Conservation (phyloP, 148 eudicot genomes). For the Talinum fruticosum region DNA sequence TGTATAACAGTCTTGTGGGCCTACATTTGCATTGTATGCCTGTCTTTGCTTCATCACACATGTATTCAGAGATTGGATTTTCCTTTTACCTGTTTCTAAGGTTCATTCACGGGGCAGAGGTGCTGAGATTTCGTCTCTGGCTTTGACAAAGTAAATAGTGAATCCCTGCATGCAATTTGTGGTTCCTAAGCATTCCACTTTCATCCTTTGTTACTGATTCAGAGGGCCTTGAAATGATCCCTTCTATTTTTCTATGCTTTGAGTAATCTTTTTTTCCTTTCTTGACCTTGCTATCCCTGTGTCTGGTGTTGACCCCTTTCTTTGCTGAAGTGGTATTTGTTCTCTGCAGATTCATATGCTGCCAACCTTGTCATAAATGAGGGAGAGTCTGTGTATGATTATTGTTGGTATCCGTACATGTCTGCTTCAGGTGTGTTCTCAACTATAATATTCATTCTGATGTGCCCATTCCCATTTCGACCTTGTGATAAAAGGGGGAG, state of each 20-base stretch:
- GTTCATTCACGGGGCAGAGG: background rate
- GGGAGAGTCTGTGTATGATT: slow-evolving; percentile 96
- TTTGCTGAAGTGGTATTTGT: slow-evolving; percentile 7
- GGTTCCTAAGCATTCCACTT: background rate
- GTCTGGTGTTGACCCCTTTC: background rate
- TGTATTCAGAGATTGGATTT: background rate
- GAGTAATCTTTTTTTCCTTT: background rate
- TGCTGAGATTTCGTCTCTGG: background rate
- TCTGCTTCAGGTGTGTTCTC: slow-evolving; percentile 70
- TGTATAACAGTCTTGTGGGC: background rate
- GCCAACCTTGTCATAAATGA: slow-evolving; percentile 62
- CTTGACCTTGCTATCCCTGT: background rate
- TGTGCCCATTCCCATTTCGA: background rate
- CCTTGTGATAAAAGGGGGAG: background rate
- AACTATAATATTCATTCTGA: background rate
- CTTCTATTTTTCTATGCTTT: background rate
- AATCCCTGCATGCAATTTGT: background rate
- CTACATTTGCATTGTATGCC: background rate
- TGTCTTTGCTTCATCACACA: too few relatives aligned
- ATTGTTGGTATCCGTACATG: slow-evolving; percentile 96
- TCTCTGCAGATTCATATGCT: slow-evolving; percentile 67
- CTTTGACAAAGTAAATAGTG: background rate
- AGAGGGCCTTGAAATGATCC: background rate
- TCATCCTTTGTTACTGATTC: background rate
- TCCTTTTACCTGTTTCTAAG: background rate